Conservation (phyloP, 345 rosid genomes). For the Cardamine resedifolia region DNA sequence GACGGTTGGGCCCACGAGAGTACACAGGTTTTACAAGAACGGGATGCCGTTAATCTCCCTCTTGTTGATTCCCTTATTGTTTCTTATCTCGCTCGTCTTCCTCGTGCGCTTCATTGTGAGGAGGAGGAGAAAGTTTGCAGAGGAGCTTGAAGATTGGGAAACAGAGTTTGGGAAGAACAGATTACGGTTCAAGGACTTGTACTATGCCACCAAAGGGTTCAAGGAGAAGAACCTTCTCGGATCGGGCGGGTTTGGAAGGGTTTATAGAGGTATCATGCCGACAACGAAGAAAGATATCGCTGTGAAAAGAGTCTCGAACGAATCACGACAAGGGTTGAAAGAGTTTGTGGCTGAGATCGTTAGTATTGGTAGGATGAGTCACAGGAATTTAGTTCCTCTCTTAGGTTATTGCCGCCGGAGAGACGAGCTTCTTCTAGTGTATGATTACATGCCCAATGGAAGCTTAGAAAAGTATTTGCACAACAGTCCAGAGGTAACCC, state of each 20-base stretch:
- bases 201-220: constrained; percentile 62
- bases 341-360: constrained; percentile 80
- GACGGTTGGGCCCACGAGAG: constrained; percentile 7
- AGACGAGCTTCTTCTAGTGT: constrained; percentile 68
- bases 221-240: constrained; percentile 62
- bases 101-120: constrained; percentile 16
- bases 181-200: constrained; percentile 55
- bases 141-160: constrained; percentile 73
- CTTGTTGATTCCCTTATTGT: constrained; percentile 3
- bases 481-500: constrained; percentile 45
- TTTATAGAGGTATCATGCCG: constrained; percentile 56
- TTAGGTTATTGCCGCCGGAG: constrained; percentile 74
- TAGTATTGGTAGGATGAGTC: constrained; percentile 77
- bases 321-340: constrained; percentile 74
- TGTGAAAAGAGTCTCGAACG: constrained; percentile 68
- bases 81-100: constrained; percentile 1
- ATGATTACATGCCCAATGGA: constrained; percentile 85
- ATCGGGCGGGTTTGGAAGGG: constrained; percentile 72
- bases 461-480: constrained; percentile 76
- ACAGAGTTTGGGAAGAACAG: constrained; percentile 63
- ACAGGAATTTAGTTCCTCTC: constrained; percentile 69
- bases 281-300: constrained; percentile 53
- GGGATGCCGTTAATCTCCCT: constrained; percentile 36
- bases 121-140: constrained; percentile 54
- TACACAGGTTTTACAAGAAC: constrained; percentile 27